Base-by-base conservation (phyloP, 768 basidiomycete species). In the Agrocybe pediades region DNA sequence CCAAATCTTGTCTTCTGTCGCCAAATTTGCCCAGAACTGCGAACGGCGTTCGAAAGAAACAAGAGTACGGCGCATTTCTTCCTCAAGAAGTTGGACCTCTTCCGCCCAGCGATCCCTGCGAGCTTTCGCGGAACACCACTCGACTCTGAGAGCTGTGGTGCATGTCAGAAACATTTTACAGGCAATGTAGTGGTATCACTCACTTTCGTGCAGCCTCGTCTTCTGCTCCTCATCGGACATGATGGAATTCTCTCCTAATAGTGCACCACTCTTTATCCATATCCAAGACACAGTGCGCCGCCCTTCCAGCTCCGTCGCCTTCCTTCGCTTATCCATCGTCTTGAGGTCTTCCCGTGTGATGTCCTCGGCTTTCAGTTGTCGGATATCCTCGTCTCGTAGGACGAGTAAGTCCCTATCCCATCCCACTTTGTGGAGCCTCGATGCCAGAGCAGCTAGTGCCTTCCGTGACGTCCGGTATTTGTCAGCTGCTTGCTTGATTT, bases 11-110 rank as follows among this genome's bases (percentile, higher is more conserved):
- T 46, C 24, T 9, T 46, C 16, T 16, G 23, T 42, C 3, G 3
- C 36, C 20, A 42, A 20, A 8, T 46, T 33, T 8, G 13, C 9
- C 15, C 27, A 41, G 9, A 17, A 29, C 9, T 19, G 17, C 27
- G 9, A 24, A 39, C 51, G 39, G 36, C 8, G 16, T 4, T 39
- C 9, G n/a, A 49, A 40, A 30, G 40, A 49, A n/a, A 8, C 30
- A 3, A 21, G 15, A 15, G 40, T 36, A 2, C 47, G 47, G 2
- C 47, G 30, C 47, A 36, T 36, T 23, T 49, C 47, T 23, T 49
- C 47, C 39, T 36, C 30, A 4, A 49, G 47, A 17, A 49, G 47
- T 13, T 49, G 30, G 20, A 49, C 47, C 36, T 49, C 47, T 33
- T 49, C 47, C 33, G 9, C n/a, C 47, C 47, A 49, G 13, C 46